Base-by-base conservation (phyloP, 2,329 filamentous ascomycete species). In the Neoarthrinium moseri region DNA sequence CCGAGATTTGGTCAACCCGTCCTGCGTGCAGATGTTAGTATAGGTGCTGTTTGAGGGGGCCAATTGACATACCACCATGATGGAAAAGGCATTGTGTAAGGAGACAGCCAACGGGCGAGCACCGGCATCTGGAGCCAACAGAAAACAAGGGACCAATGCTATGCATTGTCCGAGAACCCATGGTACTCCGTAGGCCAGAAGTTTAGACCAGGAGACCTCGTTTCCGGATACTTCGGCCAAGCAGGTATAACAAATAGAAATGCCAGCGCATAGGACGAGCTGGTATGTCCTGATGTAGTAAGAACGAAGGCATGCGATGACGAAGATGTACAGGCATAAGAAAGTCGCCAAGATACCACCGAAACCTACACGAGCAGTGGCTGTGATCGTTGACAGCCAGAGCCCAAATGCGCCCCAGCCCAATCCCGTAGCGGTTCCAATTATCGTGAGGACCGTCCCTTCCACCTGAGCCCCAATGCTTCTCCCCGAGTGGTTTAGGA, bases 231-330 rank as follows among this genome's bases (percentile, higher is more conserved):
- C 72, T 33, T 79, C 73, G 4, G 75, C 74, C 20, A 83, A 61
- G 39, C 70, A 75, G 4, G 75, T 72, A 50, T 79, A 81, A 4
- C 69, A 70, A 27, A 81, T 70, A 4, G 79, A 72, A 45, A 83
- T 72, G 0, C 80, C 80, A 22, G 78, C 75, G 50, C 71, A 74
- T 5, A 82, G 63, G 3, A 77, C 72, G 6, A 73, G 61, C 54
- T 83, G 80, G 48, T 81, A 81, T 27, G 78, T 69, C 34, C 79
- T 66, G 39, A 80, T 72, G 43, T 79, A 78, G 51, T 76, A 77
- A 3, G 77, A 76, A 55, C 80, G 72, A 15, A 80, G 60, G 54
- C 71, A 78, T 2, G 75, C 77, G 20, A 78, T 70, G 2, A 64
- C 54, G 5, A 71, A 72, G 55, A 81, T 76, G 52, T 80, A 79